Conservation (phyloP, 495 filamentous ascomycete species). For the Amniculicola lignicola region DNA sequence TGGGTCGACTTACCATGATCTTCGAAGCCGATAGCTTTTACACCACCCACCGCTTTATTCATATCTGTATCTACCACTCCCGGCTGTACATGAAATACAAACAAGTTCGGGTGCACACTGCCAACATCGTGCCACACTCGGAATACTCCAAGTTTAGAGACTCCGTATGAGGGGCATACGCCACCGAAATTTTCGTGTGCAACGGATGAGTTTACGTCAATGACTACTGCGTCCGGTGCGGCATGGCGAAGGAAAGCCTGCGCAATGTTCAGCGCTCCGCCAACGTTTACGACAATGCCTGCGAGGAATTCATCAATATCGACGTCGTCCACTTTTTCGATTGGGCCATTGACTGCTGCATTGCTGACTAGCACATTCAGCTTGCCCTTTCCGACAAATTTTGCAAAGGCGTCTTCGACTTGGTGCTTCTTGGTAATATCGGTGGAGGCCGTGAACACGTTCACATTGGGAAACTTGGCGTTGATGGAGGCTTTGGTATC, state of each 20-base stretch:
- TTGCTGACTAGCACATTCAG: conserved; percentile 25
- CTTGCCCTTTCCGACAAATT: conserved; percentile 38
- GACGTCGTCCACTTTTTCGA: conserved; percentile 29
- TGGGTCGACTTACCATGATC: conserved; percentile 43
- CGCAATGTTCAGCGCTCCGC: conserved; percentile 41
- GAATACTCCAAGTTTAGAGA: conserved; percentile 46
- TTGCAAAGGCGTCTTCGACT: conserved; percentile 44
- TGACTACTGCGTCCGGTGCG: conserved; percentile 40
- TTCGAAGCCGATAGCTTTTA: conserved; percentile 38
- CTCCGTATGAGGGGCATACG: conserved; percentile 40
- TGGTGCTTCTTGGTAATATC: conserved; percentile 46
- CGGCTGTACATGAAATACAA: conserved; percentile 50
- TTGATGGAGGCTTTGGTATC: conserved; percentile 38
- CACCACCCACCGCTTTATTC: conserved; percentile 42
- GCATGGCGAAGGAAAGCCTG: conserved; percentile 47
- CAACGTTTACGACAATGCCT: conserved; percentile 42
- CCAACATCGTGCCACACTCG: conserved; percentile 45
- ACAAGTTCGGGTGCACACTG: conserved; percentile 40
- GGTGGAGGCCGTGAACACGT: conserved; percentile 38
- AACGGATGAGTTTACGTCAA: conserved; percentile 42
- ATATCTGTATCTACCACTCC: conserved; percentile 47
- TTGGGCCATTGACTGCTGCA: conserved; percentile 34
- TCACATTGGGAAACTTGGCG: conserved; percentile 23
- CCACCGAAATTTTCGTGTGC: conserved; percentile 43
- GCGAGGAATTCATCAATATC: conserved; percentile 40